These are phyloP conservation scores for Domatiomyces catenatus DNA, from an alignment of 2,329 filamentous ascomycete species.

Conservation along the genomic window DNA sequence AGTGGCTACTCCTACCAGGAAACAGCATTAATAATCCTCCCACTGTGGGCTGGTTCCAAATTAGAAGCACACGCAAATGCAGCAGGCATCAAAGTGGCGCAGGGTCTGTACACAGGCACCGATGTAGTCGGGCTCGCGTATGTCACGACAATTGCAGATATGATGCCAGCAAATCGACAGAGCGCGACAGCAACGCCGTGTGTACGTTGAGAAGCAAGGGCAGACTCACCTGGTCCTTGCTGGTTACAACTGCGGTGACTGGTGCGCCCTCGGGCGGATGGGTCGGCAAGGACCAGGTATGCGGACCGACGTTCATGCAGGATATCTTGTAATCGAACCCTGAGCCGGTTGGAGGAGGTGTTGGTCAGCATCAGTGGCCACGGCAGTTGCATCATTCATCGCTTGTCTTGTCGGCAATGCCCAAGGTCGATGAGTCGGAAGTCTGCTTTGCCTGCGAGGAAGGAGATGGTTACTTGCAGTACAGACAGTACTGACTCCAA, in stretches of 20 bases:
- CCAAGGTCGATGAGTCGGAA: not conserved
- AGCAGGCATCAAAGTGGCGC: slow-evolving; percentile 18
- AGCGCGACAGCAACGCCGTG: slow-evolving; percentile 54
- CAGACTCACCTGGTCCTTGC: not conserved
- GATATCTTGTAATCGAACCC: not conserved
- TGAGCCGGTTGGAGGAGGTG: too few relatives aligned
- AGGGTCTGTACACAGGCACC: slow-evolving; percentile 23
- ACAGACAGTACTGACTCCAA: not conserved
- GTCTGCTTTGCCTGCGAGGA: not conserved
- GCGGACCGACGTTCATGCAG: not conserved
- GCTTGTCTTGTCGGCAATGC: not conserved
- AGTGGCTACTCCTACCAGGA: too few relatives aligned
- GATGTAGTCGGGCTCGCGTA: slow-evolving; percentile 14
- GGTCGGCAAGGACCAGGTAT: too few relatives aligned
- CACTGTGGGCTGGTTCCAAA: too few relatives aligned
- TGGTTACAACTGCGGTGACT: not conserved
- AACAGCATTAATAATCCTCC: too few relatives aligned
- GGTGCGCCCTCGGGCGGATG: too few relatives aligned
- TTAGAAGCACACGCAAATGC: too few relatives aligned
- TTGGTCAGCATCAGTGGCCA: too few relatives aligned
- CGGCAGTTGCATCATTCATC: too few relatives aligned
- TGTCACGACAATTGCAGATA: slow-evolving; percentile 40
- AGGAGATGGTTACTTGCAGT: not conserved
- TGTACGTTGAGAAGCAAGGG: too few relatives aligned
- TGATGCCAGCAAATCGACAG: slow-evolving; percentile 58